Percentiles rank a stretch among this genome's conserved stretches.
These are phyloP conservation scores for Candida incommunis DNA, from an alignment of 805 yeast genomes.

Conservation along the genomic window DNA sequence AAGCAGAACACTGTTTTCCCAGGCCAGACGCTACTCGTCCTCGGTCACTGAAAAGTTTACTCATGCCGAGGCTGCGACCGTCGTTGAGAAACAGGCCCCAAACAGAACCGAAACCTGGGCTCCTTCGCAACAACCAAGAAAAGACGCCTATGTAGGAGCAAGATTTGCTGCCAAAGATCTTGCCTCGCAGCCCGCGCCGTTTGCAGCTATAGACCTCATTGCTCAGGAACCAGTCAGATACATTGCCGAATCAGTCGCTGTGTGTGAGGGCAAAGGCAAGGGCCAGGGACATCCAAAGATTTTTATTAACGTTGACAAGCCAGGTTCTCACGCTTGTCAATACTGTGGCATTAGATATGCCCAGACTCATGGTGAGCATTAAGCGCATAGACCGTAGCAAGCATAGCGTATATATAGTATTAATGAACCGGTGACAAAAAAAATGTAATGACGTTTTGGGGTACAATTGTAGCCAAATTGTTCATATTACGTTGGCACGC, in stretches of 20 bases:
- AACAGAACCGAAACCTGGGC: conserved; percentile 65
- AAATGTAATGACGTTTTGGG: too few species aligned
- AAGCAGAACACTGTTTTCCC: neutral
- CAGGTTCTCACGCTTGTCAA: conserved; percentile 59
- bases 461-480: too few species aligned
- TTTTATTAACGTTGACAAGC: conserved; percentile 66
- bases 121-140: conserved; percentile 45
- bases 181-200: conserved; percentile 57
- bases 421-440: too few species aligned
- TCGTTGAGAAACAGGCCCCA: conserved; percentile 47
- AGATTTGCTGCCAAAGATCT: conserved; percentile 64
- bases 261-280: conserved; percentile 52
- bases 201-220: conserved; percentile 74
- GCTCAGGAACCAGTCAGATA: conserved; percentile 58
- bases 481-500: too few species aligned
- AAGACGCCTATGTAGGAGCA: conserved; percentile 42
- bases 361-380: conserved; percentile 6
- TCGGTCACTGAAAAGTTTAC: neutral
- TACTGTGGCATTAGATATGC: conserved; percentile 37
- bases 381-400: neutral
- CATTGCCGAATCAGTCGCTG: conserved; percentile 51
- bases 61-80: conserved; percentile 5
- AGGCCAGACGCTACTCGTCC: neutral
- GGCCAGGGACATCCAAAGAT: conserved; percentile 78
- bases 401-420: too few species aligned